phyloP scores from a whole-genome alignment of 768 basidiomycete species.

The Dacryopinax spathularia region DNA sequence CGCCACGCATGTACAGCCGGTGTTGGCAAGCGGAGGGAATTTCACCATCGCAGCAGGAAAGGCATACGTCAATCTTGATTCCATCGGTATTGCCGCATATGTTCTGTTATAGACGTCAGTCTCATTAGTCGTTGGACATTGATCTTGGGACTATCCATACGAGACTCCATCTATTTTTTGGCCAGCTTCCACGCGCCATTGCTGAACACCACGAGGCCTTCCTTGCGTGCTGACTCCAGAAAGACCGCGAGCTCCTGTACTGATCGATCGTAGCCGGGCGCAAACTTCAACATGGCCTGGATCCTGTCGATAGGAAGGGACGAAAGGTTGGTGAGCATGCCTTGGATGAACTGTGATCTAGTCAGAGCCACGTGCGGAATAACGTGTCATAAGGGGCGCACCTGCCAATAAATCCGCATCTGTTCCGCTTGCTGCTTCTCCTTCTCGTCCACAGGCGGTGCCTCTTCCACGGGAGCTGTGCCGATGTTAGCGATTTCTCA shows the following conservation, averaged over 20 bases:
- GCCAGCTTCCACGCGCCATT: constrained; percentile 57
- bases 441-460: constrained; percentile 36
- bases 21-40: neutral
- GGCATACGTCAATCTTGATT: neutral
- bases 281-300: constrained; percentile 74
- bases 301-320: constrained; percentile 65
- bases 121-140: neutral
- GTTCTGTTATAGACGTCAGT: neutral
- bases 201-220: constrained; percentile 55
- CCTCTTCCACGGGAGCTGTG: constrained; percentile 31
- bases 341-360: constrained; percentile 58
- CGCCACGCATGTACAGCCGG: neutral
- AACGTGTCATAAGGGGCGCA: constrained; percentile 19
- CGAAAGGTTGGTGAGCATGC: constrained; percentile 81
- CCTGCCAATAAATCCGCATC: constrained; percentile 84
- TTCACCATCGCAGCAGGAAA: neutral
- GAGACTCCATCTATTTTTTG: neutral
- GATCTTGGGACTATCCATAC: neutral
- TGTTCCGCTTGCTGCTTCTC: constrained; percentile 73
- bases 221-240: constrained; percentile 65
- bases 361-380: neutral
- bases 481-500: constrained; percentile 11
- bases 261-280: constrained; percentile 66
- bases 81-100: neutral
- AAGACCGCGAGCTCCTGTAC: constrained; percentile 64